phyloP scores from a whole-genome alignment of 2,329 filamentous ascomycete genomes.

The Arthrobotrys megalospora region DNA sequence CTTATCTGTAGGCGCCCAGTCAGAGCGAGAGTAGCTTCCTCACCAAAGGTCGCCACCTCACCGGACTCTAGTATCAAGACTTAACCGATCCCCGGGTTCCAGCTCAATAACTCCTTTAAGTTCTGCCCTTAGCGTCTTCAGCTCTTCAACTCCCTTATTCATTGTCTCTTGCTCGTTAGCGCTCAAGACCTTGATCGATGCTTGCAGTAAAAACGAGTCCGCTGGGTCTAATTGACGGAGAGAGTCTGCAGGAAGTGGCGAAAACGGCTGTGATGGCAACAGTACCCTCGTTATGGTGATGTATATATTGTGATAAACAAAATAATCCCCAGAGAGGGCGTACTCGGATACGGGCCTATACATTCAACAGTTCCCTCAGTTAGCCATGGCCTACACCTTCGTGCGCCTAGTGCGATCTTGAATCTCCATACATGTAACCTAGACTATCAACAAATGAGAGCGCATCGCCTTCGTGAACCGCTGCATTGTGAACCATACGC shows the following conservation, averaged over 20 bases:
- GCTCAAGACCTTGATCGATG: constrained; percentile 62
- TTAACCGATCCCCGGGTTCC: constrained; percentile 63
- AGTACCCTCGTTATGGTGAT: constrained; percentile 39
- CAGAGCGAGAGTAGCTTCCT: neutral
- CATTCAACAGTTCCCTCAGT: constrained; percentile 43
- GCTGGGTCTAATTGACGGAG: constrained; percentile 61
- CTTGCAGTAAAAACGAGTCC: constrained; percentile 63
- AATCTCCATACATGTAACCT: constrained; percentile 62
- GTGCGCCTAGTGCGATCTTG: neutral
- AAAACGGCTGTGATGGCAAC: constrained; percentile 31
- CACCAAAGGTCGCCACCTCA: constrained; percentile 25
- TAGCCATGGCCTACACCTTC: constrained; percentile 39
- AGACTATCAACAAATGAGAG: constrained; percentile 63
- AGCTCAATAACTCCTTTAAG: constrained; percentile 64
- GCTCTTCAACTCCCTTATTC: constrained; percentile 62
- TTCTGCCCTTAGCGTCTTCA: constrained; percentile 62
- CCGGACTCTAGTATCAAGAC: constrained; percentile 63
- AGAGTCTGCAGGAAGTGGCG: constrained; percentile 60
- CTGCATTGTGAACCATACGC: constrained; percentile 55
- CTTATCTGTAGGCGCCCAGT: neutral
- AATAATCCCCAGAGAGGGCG: constrained; percentile 46
- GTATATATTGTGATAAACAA: constrained; percentile 49
- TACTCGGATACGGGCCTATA: constrained; percentile 59
- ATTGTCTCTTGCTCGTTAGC: constrained; percentile 64
- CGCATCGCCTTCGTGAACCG: constrained; percentile 61